Evolutionary conservation across 495 filamentous ascomycete species (phyloP).

Genomic region (Cairneyella variabilis): DNA sequence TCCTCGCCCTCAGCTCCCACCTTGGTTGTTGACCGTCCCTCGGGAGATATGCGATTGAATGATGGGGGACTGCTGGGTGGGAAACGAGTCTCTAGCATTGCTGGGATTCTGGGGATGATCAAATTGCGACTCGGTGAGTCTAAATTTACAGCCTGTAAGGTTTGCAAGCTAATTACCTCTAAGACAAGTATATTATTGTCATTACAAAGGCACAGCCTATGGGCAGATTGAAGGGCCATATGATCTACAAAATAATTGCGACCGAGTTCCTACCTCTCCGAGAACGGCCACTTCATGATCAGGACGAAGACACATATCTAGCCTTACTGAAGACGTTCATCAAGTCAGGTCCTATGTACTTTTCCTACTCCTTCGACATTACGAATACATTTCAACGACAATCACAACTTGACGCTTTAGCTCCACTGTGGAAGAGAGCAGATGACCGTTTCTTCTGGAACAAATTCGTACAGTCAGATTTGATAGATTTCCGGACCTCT

Average conservation of each 20-base stretch:
- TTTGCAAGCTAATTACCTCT: neutral
- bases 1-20: slow-evolving; percentile 85
- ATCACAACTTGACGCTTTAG: slow-evolving; percentile 59
- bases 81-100: slow-evolving; percentile 87
- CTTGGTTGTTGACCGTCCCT: slow-evolving; percentile 83
- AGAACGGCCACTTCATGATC: slow-evolving; percentile 85
- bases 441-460: slow-evolving; percentile 99
- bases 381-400: slow-evolving; percentile 96
- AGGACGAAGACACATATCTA: slow-evolving; percentile 89
- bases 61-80: slow-evolving; percentile 69
- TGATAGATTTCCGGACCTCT: slow-evolving; percentile 74
- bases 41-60: slow-evolving; percentile 83
- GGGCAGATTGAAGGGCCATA: slow-evolving; percentile 85
- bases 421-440: slow-evolving; percentile 84
- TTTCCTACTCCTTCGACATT: slow-evolving; percentile 92
- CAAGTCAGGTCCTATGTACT: slow-evolving; percentile 88
- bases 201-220: slow-evolving; percentile 93
- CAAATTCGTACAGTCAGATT: slow-evolving; percentile 80
- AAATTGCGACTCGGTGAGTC: slow-evolving; percentile 77
- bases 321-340: slow-evolving; percentile 72
- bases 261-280: slow-evolving; percentile 94
- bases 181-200: slow-evolving; percentile 95
- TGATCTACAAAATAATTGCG: slow-evolving; percentile 84
- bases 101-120: slow-evolving; percentile 90
- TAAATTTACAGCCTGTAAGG: neutral